phyloP scores from a whole-genome alignment of 345 rosid species.

The Citrus unshiu region DNA sequence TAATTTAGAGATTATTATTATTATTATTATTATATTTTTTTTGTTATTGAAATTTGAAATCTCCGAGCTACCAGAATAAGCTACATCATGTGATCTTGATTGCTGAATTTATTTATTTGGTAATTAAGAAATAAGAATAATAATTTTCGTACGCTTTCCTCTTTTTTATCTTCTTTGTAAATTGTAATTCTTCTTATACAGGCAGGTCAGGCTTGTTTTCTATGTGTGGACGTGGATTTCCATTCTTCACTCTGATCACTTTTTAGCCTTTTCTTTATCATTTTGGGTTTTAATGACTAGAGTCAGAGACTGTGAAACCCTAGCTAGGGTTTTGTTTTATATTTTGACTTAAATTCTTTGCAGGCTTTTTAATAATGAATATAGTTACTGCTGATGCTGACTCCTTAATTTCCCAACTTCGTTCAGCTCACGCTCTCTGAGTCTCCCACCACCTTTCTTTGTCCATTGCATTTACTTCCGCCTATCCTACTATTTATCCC shows the following conservation, averaged over 20 bases:
- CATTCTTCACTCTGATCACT: background rate
- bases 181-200: background rate
- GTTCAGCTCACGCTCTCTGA: slow-evolving; percentile 10
- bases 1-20: background rate
- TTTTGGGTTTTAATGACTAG: background rate
- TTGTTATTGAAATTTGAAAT: background rate
- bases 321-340: slow-evolving; percentile 15
- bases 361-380: slow-evolving; percentile 26
- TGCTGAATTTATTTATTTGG: background rate
- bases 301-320: slow-evolving; percentile 23
- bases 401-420: slow-evolving; percentile 9
- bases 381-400: slow-evolving; percentile 32
- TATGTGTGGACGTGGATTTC: too few species aligned
- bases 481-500: background rate
- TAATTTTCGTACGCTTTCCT: background rate
- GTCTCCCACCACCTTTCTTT: slow-evolving; percentile 9
- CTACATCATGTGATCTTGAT: too few species aligned
- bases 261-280: background rate
- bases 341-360: slow-evolving; percentile 13
- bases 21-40: background rate
- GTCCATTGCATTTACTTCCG: background rate
- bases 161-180: background rate
- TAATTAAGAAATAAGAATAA: too few species aligned
- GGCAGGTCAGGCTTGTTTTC: too few species aligned
- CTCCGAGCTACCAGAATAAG: background rate